Conservation (phyloP, 2,329 filamentous ascomycete genomes). For the Trichophyton simii region DNA sequence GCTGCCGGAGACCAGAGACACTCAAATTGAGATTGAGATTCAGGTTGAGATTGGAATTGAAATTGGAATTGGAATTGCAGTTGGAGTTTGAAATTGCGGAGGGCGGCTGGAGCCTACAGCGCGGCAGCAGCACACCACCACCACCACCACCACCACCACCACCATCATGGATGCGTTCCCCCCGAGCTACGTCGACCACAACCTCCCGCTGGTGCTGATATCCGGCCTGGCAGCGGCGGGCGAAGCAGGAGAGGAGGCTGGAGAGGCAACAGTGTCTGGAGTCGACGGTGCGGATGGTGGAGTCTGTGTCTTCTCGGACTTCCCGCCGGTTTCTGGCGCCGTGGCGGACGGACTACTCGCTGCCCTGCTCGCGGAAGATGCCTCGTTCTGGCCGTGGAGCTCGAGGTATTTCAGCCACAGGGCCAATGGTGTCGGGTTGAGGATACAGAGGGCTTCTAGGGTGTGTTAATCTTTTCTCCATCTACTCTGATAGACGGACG, state of each 20-base stretch:
- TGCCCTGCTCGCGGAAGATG: conserved; percentile 55
- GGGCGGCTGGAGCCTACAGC: too few species aligned
- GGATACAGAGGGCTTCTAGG: conserved; percentile 62
- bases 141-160: conserved; percentile 11
- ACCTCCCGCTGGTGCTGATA: conserved; percentile 70
- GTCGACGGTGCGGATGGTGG: conserved; percentile 29
- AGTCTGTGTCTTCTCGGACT: conserved; percentile 55
- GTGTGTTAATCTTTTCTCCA: conserved; percentile 44
- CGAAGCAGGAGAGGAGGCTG: conserved; percentile 10
- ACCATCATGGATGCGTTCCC: conserved; percentile 35
- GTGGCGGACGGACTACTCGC: conserved; percentile 53
- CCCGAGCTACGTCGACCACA: conserved; percentile 66
- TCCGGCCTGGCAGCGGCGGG: conserved; percentile 51
- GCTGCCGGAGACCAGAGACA: too few species aligned
- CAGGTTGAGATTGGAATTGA: too few species aligned
- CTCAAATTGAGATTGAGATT: too few species aligned
- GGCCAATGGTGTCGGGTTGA: conserved; percentile 46
- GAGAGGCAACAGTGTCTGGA: conserved; percentile 19
- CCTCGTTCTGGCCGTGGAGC: conserved; percentile 54
- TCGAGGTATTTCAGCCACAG: conserved; percentile 40
- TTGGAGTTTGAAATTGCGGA: too few species aligned
- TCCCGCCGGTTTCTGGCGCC: conserved; percentile 52
- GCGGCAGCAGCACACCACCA: conserved; percentile 11
- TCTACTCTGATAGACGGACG: neutral
- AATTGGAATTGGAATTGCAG: too few species aligned